Evolutionary conservation across 305 asterid species (phyloP), one percentile per base, ranked within the genome.

Genomic region (Fraxinus sp.): DNA sequence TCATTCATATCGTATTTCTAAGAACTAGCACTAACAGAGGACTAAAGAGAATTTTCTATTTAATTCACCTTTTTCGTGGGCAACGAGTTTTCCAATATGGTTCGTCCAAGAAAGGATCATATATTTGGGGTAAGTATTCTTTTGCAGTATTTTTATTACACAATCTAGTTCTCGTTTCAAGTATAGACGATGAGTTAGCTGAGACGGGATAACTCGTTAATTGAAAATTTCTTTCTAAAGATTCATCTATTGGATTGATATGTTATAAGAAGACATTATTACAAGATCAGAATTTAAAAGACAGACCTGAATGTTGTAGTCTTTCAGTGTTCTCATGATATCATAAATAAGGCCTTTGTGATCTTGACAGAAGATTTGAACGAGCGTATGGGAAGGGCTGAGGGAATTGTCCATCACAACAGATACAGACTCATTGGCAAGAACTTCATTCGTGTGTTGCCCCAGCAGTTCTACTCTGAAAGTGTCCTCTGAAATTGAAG

Each of bases 331-430:
- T 85, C 95, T 87, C 95, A 93, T 90, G 80, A 93, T 87, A 81
- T 93, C 97, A 37, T 93, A 93, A 32, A 93, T 76, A 73, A 93
- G 92, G 76, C 97, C 94, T 77, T 93, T 93, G 81, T 90, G 97
- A 82, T 91, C 97, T 62, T 80, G 86, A 85, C 95, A 87, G 71
- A 81, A 83, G 81, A 93, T 86, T 79, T 87, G 91, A 30, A 93
- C 80, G 10, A 91, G 88, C 3, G 95, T 91, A 86, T 91, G 93
- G 43, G 91, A 89, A 59, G 93, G 94, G 86, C 95, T 93, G 80
- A 91, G 88, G 59, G 86, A 72, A 79, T 91, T 91, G 82, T 93
- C 97, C 41, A 91, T 78, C 77, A 79, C 62, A 18, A 90, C 75
- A 26, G 92, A 87, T 24, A 88, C 87, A n/a, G 90, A 82, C 66